phyloP scores from a whole-genome alignment of 805 yeast species.

The Schwanniomyces sp. region DNA sequence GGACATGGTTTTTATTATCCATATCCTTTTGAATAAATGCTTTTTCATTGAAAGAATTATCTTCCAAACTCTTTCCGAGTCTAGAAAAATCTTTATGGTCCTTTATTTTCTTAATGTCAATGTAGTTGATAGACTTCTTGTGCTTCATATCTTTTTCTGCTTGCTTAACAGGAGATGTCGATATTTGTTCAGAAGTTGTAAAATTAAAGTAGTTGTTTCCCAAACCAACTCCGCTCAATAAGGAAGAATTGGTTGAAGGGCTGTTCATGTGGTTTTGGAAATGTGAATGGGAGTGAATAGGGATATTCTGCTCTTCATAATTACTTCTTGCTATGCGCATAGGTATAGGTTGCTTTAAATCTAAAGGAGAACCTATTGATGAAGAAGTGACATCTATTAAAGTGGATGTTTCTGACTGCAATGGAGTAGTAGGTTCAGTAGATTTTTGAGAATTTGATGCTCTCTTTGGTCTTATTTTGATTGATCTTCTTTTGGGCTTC shows the following conservation, averaged over 20 bases:
- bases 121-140: slow-evolving; percentile 21
- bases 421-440: not conserved
- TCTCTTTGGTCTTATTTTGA: slow-evolving; percentile 26
- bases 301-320: slow-evolving; percentile 6
- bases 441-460: not conserved
- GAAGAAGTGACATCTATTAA: slow-evolving; percentile 2
- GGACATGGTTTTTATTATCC: not conserved
- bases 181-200: slow-evolving; percentile 18
- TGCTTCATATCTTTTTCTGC: slow-evolving; percentile 6
- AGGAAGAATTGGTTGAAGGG: slow-evolving; percentile 9
- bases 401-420: slow-evolving; percentile 7
- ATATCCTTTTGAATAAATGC: not conserved
- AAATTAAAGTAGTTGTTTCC: slow-evolving; percentile 38
- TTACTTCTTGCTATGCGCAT: slow-evolving; percentile 5
- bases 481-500: slow-evolving; percentile 45
- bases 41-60: not conserved
- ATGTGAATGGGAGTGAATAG: slow-evolving; percentile 18
- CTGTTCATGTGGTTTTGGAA: slow-evolving; percentile 17
- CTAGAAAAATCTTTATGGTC: not conserved
- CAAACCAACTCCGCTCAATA: slow-evolving; percentile 35
- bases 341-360: slow-evolving; percentile 14
- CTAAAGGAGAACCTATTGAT: not conserved
- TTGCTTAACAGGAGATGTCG: slow-evolving; percentile 27
- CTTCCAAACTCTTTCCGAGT: not conserved
- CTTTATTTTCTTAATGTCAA: slow-evolving; percentile 20